phyloP scores from a whole-genome alignment of 805 yeast genomes.

The Candida morakotiae region DNA sequence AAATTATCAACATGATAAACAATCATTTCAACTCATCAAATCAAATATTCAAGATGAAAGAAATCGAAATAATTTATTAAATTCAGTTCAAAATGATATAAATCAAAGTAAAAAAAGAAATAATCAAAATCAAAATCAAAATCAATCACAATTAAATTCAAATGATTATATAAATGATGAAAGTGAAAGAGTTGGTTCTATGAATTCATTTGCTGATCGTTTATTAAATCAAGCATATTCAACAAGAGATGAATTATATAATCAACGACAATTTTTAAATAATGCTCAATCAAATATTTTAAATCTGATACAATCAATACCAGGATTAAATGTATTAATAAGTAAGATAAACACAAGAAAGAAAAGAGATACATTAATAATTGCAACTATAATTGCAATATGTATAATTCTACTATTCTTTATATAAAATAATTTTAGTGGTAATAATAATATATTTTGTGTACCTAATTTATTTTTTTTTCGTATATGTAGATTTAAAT shows the following conservation, averaged over 20 bases:
- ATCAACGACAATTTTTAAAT: slow-evolving; percentile 64
- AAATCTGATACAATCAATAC: slow-evolving; percentile 62
- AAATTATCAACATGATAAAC: slow-evolving; percentile 63
- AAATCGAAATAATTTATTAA: slow-evolving; percentile 66
- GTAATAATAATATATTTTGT: no score
- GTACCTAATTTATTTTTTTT: background rate
- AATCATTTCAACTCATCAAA: slow-evolving; percentile 57
- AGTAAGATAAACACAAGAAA: slow-evolving; percentile 82
- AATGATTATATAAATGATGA: slow-evolving; percentile 79
- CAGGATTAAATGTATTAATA: slow-evolving; percentile 76
- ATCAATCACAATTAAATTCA: slow-evolving; percentile 31
- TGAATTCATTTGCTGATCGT: slow-evolving; percentile 74
- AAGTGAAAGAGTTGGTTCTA: slow-evolving; percentile 63
- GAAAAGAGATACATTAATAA: slow-evolving; percentile 80
- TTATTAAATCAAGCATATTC: slow-evolving; percentile 81
- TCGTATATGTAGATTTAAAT: slow-evolving; percentile 1
- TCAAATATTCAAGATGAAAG: slow-evolving; percentile 66
- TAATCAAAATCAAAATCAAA: no score
- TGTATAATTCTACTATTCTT: slow-evolving; percentile 71
- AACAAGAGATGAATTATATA: slow-evolving; percentile 77
- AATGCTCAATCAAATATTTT: slow-evolving; percentile 63
- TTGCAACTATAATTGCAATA: slow-evolving; percentile 66
- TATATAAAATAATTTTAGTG: no score
- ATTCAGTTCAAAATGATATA: slow-evolving; percentile 76
- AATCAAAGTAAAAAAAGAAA: slow-evolving; percentile 57